phyloP scores from a whole-genome alignment of 371 early-diverging fungal genomes.

The Saksenaea vasiformis region DNA sequence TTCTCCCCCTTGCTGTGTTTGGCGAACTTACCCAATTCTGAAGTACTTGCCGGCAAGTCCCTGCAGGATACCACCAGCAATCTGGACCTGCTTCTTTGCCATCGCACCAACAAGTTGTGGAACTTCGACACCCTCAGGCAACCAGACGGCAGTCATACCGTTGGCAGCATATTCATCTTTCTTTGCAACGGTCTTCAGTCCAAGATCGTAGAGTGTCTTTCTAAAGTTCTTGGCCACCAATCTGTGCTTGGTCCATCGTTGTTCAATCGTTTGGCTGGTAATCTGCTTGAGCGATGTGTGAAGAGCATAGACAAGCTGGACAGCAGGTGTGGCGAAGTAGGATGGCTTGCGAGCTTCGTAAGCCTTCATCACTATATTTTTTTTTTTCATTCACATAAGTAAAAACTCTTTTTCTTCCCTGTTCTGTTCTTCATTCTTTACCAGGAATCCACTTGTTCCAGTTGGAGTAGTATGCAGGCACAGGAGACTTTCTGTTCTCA shows the following conservation, averaged over 20 bases:
- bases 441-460: constrained; percentile 89
- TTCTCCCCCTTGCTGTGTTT: neutral
- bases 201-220: constrained; percentile 65
- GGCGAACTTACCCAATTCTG: constrained; percentile 74
- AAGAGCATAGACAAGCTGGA: constrained; percentile 91
- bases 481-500: constrained; percentile 71
- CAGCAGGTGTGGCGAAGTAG: constrained; percentile 98
- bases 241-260: constrained; percentile 71
- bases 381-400: neutral
- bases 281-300: constrained; percentile 83
- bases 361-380: constrained; percentile 81
- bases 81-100: constrained; percentile 79
- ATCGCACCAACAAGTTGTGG: constrained; percentile 80
- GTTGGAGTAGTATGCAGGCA: constrained; percentile 75
- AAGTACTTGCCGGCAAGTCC: constrained; percentile 89
- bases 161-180: constrained; percentile 75
- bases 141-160: constrained; percentile 94
- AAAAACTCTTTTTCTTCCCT: constrained; percentile 18
- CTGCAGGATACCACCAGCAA: constrained; percentile 94
- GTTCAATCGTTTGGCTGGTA: constrained; percentile 65
- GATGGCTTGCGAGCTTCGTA: constrained; percentile 90
- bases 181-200: constrained; percentile 76
- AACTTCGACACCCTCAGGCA: constrained; percentile 82
- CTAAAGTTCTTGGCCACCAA: constrained; percentile 76
- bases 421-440: constrained; percentile 22